Evolutionary conservation across 2,329 filamentous ascomycete species (phyloP).

Genomic region (Hypoxylon sp.): DNA sequence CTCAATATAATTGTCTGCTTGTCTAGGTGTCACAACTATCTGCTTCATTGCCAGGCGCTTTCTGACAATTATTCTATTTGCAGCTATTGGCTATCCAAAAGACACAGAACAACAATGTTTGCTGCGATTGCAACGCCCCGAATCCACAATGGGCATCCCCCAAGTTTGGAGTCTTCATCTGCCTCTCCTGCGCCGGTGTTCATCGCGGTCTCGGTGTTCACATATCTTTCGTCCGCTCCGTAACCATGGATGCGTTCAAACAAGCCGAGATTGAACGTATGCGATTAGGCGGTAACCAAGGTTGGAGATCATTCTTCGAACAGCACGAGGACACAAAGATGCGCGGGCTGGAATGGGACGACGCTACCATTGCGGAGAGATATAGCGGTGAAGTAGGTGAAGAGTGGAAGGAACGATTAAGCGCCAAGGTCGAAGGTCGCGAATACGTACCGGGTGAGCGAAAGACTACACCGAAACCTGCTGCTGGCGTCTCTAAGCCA

Average conservation of each 20-base stretch:
- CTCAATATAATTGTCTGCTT: not conserved
- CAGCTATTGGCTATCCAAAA: slow-evolving; percentile 93
- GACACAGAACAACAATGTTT: slow-evolving; percentile 85
- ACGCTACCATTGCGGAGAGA: slow-evolving; percentile 86
- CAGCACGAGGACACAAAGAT: slow-evolving; percentile 71
- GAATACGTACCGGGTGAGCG: slow-evolving; percentile 83
- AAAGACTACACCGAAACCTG: slow-evolving; percentile 51
- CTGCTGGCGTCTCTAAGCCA: slow-evolving; percentile 47
- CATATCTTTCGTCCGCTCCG: slow-evolving; percentile 96
- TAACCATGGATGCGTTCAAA: slow-evolving; percentile 99
- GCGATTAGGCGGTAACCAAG: slow-evolving; percentile 88
- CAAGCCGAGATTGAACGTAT: slow-evolving; percentile 90
- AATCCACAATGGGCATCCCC: slow-evolving; percentile 98
- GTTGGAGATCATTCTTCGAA: slow-evolving; percentile 89
- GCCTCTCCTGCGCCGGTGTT: slow-evolving; percentile 91
- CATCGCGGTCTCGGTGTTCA: slow-evolving; percentile 96
- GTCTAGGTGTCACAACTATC: slow-evolving; percentile 1
- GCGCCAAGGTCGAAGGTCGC: slow-evolving; percentile 84
- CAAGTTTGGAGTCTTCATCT: slow-evolving; percentile 99
- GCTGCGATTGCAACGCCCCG: slow-evolving; percentile 94
- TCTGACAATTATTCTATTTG: slow-evolving; percentile 21
- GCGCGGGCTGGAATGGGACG: slow-evolving; percentile 78
- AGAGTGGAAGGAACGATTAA: slow-evolving; percentile 92
- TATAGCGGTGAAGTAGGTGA: slow-evolving; percentile 91
- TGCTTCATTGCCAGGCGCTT: slow-evolving; percentile 15